A percentile compares a stretch with the other conserved stretches of the same genome.
Conservation (phyloP, 139 green algal genomes). For the Chlamydomonas applanata region DNA sequence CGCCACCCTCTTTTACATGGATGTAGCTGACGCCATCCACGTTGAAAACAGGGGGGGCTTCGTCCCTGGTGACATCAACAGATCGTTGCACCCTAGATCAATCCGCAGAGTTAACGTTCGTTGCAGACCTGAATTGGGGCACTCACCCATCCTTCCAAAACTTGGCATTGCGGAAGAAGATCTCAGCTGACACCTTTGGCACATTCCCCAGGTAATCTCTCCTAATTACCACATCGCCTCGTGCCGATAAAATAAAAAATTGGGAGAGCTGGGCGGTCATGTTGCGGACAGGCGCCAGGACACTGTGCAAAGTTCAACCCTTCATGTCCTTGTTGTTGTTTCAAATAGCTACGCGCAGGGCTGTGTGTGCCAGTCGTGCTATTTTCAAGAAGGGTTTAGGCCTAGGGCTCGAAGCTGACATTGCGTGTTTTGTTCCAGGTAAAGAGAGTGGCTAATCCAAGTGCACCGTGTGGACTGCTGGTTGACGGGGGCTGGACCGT, state of each 20-base stretch:
- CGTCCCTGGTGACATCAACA: conserved; percentile 32
- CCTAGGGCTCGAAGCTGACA: no score
- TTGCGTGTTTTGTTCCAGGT: no score
- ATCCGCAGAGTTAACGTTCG: not conserved
- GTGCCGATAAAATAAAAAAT: conserved; percentile 86
- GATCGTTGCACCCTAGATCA: conserved; percentile 6
- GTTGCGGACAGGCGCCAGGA: conserved; percentile 44
- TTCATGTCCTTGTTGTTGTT: no score
- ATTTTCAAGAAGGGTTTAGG: no score
- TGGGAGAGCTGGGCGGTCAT: conserved; percentile 61
- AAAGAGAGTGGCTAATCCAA: no score
- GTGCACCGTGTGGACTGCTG: no score
- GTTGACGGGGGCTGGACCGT: no score
- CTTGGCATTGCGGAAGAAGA: conserved; percentile 88
- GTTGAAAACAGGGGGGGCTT: conserved; percentile 88
- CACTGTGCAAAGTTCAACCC: not conserved
- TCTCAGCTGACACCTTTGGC: conserved; percentile 72
- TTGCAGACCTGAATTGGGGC: not conserved
- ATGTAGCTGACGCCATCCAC: conserved; percentile 96
- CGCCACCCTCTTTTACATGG: conserved; percentile 79
- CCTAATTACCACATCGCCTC: conserved; percentile 91
- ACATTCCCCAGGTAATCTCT: conserved; percentile 90
- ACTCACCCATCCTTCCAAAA: conserved; percentile 75
- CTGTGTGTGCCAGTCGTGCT: no score
- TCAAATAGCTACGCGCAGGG: no score